These are phyloP conservation scores for Talaromyces sp. DNA, from an alignment of 2,329 filamentous ascomycete genomes.

Conservation along the genomic window DNA sequence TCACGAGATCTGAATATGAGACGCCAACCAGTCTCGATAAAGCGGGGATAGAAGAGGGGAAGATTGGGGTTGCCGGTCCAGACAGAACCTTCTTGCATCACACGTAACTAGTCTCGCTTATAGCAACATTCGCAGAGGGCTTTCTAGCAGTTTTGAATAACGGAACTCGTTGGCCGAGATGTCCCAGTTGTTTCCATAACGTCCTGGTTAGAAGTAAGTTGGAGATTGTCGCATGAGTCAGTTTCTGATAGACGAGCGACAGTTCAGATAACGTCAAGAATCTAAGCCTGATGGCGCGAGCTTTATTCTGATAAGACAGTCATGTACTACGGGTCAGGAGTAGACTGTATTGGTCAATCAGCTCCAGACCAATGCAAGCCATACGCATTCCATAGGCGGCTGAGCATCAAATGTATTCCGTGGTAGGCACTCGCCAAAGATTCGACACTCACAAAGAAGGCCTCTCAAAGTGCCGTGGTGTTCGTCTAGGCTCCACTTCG, in stretches of 20 bases:
- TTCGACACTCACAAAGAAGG: background rate
- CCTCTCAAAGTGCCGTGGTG: conserved; percentile 1
- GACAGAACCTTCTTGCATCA: background rate
- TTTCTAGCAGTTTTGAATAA: background rate
- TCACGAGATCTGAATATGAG: conserved; percentile 1
- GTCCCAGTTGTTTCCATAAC: background rate
- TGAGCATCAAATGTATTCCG: background rate
- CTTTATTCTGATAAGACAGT: background rate
- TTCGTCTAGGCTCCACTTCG: conserved; percentile 3
- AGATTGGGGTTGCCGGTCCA: background rate
- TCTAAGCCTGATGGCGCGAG: background rate
- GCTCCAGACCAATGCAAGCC: conserved; percentile 3
- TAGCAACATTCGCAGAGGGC: background rate
- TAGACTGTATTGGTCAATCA: background rate
- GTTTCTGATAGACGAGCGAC: conserved; percentile 1
- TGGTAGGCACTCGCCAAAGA: background rate
- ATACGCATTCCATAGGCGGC: conserved; percentile 1
- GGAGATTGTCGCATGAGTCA: conserved; percentile 8
- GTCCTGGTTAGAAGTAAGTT: background rate
- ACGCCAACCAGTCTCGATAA: background rate
- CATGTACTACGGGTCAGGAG: background rate
- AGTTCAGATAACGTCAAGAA: conserved; percentile 1
- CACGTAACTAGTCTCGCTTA: background rate
- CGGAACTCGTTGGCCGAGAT: background rate
- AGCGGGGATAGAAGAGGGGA: conserved; percentile 9